Evolutionary conservation across 2,329 filamentous ascomycete species (phyloP).

Genomic region (Talaromyces amestolkiae): DNA sequence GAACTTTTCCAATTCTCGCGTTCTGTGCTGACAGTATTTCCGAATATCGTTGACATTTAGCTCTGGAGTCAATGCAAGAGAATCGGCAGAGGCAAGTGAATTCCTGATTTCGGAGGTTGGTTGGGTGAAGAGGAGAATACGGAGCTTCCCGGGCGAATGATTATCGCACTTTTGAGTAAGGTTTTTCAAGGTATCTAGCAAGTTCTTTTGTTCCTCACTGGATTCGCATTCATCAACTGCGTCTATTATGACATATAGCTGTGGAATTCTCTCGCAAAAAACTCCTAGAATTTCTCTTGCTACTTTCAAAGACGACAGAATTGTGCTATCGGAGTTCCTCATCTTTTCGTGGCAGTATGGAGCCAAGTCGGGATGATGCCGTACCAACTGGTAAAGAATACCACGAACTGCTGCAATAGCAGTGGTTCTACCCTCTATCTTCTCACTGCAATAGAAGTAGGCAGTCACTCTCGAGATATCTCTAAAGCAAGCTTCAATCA

Average conservation of each 20-base stretch:
- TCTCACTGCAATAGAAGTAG: slow-evolving; percentile 9
- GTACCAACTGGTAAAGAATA: slow-evolving; percentile 5
- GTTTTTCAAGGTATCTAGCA: neutral
- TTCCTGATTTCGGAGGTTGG: neutral
- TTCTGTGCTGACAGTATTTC: slow-evolving; percentile 11
- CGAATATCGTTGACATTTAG: slow-evolving; percentile 3
- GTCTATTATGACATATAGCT: slow-evolving; percentile 11
- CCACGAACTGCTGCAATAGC: slow-evolving; percentile 6
- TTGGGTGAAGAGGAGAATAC: slow-evolving; percentile 10
- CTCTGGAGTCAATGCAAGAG: neutral
- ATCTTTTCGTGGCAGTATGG: slow-evolving; percentile 9
- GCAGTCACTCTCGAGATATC: neutral
- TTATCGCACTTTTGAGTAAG: neutral
- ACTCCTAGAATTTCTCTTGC: neutral
- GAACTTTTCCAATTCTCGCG: slow-evolving; percentile 9
- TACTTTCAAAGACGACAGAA: neutral
- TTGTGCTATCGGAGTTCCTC: slow-evolving; percentile 1
- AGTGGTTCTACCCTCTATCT: slow-evolving; percentile 3
- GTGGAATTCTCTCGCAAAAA: slow-evolving; percentile 1
- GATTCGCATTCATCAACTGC: slow-evolving; percentile 9
- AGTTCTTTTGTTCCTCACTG: neutral
- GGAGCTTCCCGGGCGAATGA: neutral
- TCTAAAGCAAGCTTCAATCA: slow-evolving; percentile 7
- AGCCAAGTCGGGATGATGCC: neutral
- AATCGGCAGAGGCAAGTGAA: neutral